Conservation (phyloP, 2,329 filamentous ascomycete genomes). For the Chrysoporthe cubensis region DNA sequence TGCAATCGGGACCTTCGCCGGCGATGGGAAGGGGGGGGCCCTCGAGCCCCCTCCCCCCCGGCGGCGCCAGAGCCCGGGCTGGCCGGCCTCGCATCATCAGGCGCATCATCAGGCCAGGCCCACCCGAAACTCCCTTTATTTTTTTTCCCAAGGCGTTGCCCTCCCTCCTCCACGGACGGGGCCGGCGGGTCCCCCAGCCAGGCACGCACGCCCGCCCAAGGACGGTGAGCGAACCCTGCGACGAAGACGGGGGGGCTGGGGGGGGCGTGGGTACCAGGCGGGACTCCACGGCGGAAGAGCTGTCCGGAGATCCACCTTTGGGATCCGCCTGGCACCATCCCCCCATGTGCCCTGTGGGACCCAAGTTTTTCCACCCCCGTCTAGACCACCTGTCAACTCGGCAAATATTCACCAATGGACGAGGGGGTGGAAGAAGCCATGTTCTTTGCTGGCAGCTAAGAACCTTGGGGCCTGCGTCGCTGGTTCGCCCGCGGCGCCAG, state of each 20-base stretch:
- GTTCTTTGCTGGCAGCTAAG: constrained; percentile 10
- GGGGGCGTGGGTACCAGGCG: constrained; percentile 1
- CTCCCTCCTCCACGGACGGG: constrained; percentile 1
- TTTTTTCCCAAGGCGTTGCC: background rate
- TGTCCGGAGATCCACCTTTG: constrained; percentile 19
- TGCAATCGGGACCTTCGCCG: constrained; percentile 13
- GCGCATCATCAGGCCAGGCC: constrained; percentile 13
- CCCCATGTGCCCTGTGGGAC: constrained; percentile 15
- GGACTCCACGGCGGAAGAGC: constrained; percentile 17
- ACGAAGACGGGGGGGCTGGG: background rate
- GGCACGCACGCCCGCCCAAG: background rate
- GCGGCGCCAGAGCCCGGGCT: background rate
- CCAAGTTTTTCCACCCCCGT: background rate
- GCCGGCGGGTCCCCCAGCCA: constrained; percentile 1
- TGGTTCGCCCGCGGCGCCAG: constrained; percentile 2
- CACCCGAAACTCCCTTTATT: background rate
- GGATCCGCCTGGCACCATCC: constrained; percentile 2
- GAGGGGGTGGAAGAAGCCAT: background rate
- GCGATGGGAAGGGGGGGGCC: constrained; percentile 2
- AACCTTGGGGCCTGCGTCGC: background rate
- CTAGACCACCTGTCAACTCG: constrained; percentile 27
- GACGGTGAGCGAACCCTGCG: background rate
- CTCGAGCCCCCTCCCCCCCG: background rate
- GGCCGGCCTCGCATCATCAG: constrained; percentile 15
- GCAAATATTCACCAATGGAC: constrained; percentile 25